Conservation (phyloP, 345 rosid genomes). For the Pistacia integerrima region DNA sequence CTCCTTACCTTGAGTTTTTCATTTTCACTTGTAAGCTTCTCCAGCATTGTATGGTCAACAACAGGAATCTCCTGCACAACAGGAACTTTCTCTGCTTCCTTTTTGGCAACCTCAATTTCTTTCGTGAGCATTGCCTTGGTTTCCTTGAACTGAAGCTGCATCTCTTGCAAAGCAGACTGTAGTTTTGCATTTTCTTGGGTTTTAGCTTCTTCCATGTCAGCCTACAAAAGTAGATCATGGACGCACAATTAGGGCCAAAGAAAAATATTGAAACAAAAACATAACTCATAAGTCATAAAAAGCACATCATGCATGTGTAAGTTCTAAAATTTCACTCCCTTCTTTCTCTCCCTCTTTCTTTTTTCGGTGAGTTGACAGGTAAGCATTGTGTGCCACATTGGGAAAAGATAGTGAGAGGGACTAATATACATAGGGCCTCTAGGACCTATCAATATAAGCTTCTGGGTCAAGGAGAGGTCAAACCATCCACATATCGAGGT, state of each 20-base stretch:
- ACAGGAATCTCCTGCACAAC: conserved; percentile 87
- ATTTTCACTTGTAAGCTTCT: conserved; percentile 82
- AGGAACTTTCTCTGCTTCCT: conserved; percentile 65
- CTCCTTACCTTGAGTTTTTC: conserved; percentile 82
- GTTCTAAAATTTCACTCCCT: background rate
- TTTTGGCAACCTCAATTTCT: conserved; percentile 78
- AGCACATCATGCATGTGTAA: background rate
- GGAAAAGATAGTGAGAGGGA: background rate
- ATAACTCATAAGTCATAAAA: background rate
- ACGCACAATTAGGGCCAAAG: conserved; percentile 5
- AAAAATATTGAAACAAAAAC: conserved; percentile 4
- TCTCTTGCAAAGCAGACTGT: conserved; percentile 77
- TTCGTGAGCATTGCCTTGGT: conserved; percentile 72
- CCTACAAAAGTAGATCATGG: conserved; percentile 41
- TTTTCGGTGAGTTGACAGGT: background rate
- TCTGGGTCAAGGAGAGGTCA: background rate
- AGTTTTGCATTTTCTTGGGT: conserved; percentile 84
- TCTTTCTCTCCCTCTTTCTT: conserved; percentile 9
- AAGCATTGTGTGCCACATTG: background rate
- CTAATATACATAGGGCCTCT: background rate
- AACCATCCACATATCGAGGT: background rate
- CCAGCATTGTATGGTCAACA: conserved; percentile 69
- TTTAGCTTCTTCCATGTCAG: conserved; percentile 93
- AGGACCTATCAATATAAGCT: background rate
- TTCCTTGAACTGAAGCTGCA: conserved; percentile 83